phyloP scores from a whole-genome alignment of 768 basidiomycete genomes.

The Boletus coccyginus region DNA sequence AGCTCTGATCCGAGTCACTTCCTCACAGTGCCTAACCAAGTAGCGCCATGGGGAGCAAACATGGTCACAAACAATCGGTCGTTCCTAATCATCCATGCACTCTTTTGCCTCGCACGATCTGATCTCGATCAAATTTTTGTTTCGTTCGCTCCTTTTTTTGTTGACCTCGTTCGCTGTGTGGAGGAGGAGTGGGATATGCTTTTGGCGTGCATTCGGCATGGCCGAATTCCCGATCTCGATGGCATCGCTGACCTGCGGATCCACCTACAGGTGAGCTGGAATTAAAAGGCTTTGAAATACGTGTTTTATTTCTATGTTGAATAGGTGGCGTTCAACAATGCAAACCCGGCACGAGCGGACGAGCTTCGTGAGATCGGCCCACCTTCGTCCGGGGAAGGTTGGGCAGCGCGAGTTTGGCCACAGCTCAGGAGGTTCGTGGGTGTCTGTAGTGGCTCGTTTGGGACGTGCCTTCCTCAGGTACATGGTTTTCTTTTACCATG shows the following conservation, averaged over 20 bases:
- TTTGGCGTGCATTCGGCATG: constrained; percentile 6
- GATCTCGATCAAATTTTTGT: constrained; percentile 6
- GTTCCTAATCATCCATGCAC: constrained; percentile 13
- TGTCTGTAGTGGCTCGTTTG: constrained; percentile 16
- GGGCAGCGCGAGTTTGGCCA: constrained; percentile 16
- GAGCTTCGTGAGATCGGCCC: constrained; percentile 16
- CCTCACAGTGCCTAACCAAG: constrained; percentile 5
- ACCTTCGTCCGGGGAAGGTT: constrained; percentile 9
- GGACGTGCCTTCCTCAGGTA: constrained; percentile 7
- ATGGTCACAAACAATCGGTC: constrained; percentile 11
- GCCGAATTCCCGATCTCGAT: constrained; percentile 12
- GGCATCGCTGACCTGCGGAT: constrained; percentile 6
- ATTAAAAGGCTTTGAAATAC: background rate
- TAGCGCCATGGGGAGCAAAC: constrained; percentile 7
- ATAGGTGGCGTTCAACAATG: constrained; percentile 3
- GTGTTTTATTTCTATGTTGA: background rate
- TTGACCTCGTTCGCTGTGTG: constrained; percentile 7
- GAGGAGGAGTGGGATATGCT: constrained; percentile 11
- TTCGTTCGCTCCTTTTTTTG: constrained; percentile 6
- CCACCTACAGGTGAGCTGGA: constrained; percentile 6
- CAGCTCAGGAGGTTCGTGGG: constrained; percentile 1
- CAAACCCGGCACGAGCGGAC: constrained; percentile 6
- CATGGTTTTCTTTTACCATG: background rate
- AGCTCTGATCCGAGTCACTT: background rate
- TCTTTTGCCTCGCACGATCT: constrained; percentile 14